Base-by-base conservation (phyloP, 495 filamentous ascomycete species). In the Xylaria grammica region DNA sequence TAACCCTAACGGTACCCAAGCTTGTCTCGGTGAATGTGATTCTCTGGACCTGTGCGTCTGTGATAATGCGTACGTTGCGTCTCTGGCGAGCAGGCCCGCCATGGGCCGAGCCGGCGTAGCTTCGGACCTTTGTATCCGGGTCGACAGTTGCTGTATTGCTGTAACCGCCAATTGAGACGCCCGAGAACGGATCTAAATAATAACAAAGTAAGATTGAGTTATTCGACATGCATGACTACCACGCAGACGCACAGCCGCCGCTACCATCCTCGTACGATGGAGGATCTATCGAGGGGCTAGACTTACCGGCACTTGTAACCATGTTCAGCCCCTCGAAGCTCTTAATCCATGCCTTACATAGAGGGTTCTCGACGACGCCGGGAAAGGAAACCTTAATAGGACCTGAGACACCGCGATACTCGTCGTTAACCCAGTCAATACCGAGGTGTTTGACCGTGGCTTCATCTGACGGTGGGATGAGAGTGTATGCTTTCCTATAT, bases 31-130 rank as follows among this genome's bases (percentile, higher is more conserved):
- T 62, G 26, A 72, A 67, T 24, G 79, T 62, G 44, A 86, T 70
- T 61, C 75, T 84, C 32, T 65, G 67, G 0, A 85, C 83, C 0
- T 78, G 42, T 0, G 80, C 78, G 10, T 79, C 73, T 7, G 80
- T 82, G n/a, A 82, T 53, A 0, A 86, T 70, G 3, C 74, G 65
- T 11, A 86, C 69, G 57, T 86, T 86, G 3, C 74, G 50, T 29
- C 83, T 65, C 24, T 74, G 60, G 17, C 68, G 58, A 20, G 77
- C 68, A 2, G 68, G 46, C 17, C 49, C 65, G 52, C 74, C 76
- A 65, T 82, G 82, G 0, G 71, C 73, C 4, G 65, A 72, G 10
- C 61, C 73, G 3, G 80, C 69, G 63, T 72, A 79, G 29, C 75
- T 78, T 24, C 80, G 65, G 4, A 67, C 67, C 45, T 77, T 72